Percentiles rank a stretch among this genome's conserved stretches.
phyloP scores from a whole-genome alignment of 306 rosid species.

The Prosopis cineraria region DNA sequence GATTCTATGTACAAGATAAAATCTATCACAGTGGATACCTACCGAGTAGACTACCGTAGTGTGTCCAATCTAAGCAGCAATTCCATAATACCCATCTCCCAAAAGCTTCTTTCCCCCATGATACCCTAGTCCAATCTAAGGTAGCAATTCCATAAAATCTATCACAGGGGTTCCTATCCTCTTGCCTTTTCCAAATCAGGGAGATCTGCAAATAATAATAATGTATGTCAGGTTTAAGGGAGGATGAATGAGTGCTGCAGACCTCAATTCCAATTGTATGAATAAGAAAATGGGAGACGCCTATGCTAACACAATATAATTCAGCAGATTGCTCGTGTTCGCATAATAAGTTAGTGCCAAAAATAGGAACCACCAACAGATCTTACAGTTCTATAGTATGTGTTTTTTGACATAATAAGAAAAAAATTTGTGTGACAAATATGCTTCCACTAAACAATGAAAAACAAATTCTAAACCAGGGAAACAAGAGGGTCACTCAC shows the following conservation, averaged over 20 bases:
- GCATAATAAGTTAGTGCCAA: not conserved
- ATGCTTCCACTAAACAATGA: slow-evolving; percentile 25
- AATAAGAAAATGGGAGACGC: too few species aligned
- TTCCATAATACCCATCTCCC: slow-evolving; percentile 26
- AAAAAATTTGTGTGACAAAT: slow-evolving; percentile 11
- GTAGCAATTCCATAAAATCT: too few species aligned
- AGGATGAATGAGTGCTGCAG: slow-evolving; percentile 7
- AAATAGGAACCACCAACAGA: not conserved
- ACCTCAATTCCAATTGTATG: not conserved
- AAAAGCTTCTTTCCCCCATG: slow-evolving; percentile 25
- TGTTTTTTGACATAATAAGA: slow-evolving; percentile 1
- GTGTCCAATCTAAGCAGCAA: slow-evolving; percentile 31
- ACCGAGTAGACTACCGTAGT: slow-evolving; percentile 28
- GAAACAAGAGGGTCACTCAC: slow-evolving; percentile 54
- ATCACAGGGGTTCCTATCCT: slow-evolving; percentile 41
- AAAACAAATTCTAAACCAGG: slow-evolving; percentile 17
- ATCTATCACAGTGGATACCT: slow-evolving; percentile 5
- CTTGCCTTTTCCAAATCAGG: slow-evolving; percentile 94
- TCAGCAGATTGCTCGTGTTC: not conserved
- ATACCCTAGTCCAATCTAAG: too few species aligned
- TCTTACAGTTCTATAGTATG: not conserved
- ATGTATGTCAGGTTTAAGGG: slow-evolving; percentile 1
- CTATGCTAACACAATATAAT: not conserved
- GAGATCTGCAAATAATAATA: slow-evolving; percentile 63
- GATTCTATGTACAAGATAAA: slow-evolving; percentile 42